These are phyloP conservation scores for Saccharomycopsis fibuligera DNA, from an alignment of 805 yeast species.

Conservation along the genomic window DNA sequence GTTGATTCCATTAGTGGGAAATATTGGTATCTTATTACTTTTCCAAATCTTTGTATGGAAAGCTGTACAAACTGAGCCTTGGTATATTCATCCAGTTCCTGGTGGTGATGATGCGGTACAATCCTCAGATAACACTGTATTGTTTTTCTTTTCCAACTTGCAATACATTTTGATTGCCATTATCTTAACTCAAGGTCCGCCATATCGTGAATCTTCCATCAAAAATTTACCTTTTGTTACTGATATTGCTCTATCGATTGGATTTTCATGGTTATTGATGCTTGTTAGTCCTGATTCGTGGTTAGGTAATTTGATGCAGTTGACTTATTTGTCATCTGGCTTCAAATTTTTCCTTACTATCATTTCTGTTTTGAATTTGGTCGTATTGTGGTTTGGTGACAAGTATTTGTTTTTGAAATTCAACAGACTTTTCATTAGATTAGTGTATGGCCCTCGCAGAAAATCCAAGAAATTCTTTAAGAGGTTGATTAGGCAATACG, in stretches of 20 bases:
- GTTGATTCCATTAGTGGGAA: conserved; percentile 73
- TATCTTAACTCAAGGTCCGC: conserved; percentile 87
- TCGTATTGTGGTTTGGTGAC: conserved; percentile 40
- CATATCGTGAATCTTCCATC: conserved; percentile 73
- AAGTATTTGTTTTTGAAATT: conserved; percentile 36
- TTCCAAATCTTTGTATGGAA: conserved; percentile 72
- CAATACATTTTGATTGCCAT: conserved; percentile 84
- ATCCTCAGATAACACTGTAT: conserved; percentile 82
- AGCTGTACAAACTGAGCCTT: conserved; percentile 46
- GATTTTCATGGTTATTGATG: conserved; percentile 51
- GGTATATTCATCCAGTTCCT: conserved; percentile 79
- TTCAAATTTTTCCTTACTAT: conserved; percentile 49
- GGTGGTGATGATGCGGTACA: conserved; percentile 78
- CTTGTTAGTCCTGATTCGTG: conserved; percentile 41
- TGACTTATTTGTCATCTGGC: conserved; percentile 49
- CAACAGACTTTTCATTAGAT: conserved; percentile 27
- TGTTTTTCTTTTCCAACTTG: conserved; percentile 76
- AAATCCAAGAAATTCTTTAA: conserved; percentile 20
- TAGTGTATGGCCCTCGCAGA: conserved; percentile 12
- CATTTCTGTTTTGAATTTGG: conserved; percentile 44
- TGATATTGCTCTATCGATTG: conserved; percentile 47
- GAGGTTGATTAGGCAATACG: conserved; percentile 9
- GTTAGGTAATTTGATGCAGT: conserved; percentile 67
- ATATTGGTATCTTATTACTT: conserved; percentile 52
- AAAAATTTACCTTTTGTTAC: conserved; percentile 65